Conservation (phyloP, 179 eudicot genomes). For the Silene coronaria region DNA sequence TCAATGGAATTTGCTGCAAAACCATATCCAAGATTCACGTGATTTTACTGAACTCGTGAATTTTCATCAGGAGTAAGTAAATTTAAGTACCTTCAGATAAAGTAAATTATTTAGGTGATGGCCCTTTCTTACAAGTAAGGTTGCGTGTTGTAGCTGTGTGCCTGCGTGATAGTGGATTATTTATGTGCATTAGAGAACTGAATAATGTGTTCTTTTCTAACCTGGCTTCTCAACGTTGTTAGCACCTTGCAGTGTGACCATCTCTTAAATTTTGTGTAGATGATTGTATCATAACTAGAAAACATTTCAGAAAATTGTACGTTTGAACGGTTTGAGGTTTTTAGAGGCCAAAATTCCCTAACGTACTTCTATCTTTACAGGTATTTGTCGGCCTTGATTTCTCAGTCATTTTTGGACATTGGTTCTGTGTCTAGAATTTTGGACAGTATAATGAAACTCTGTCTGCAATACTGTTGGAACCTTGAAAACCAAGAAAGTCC, state of each 20-base stretch:
- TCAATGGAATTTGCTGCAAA: conserved; percentile 90
- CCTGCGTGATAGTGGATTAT: not conserved
- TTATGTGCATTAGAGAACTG: not conserved
- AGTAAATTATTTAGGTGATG: conserved; percentile 25
- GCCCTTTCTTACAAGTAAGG: not conserved
- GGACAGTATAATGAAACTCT: conserved; percentile 92
- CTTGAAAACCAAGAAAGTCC: conserved; percentile 78
- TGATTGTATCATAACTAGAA: not conserved
- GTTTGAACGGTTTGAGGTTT: not conserved
- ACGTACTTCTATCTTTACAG: conserved; percentile 37
- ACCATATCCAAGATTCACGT: conserved; percentile 76
- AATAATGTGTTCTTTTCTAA: not conserved
- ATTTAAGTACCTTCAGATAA: conserved; percentile 57
- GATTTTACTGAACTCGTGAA: conserved; percentile 94
- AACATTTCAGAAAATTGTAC: not conserved
- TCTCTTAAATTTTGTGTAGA: not conserved
- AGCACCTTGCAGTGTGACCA: not conserved
- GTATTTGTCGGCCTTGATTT: conserved; percentile 92
- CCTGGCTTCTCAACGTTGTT: not conserved
- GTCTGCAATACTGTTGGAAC: conserved; percentile 92
- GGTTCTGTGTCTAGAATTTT: conserved; percentile 96
- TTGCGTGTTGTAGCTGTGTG: not conserved
- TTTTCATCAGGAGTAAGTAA: conserved; percentile 91
- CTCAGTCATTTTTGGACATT: conserved; percentile 97
- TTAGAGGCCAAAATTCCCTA: not conserved